These are phyloP conservation scores for Wickerhamiella cacticola DNA, from an alignment of 805 yeast genomes.

Conservation along the genomic window DNA sequence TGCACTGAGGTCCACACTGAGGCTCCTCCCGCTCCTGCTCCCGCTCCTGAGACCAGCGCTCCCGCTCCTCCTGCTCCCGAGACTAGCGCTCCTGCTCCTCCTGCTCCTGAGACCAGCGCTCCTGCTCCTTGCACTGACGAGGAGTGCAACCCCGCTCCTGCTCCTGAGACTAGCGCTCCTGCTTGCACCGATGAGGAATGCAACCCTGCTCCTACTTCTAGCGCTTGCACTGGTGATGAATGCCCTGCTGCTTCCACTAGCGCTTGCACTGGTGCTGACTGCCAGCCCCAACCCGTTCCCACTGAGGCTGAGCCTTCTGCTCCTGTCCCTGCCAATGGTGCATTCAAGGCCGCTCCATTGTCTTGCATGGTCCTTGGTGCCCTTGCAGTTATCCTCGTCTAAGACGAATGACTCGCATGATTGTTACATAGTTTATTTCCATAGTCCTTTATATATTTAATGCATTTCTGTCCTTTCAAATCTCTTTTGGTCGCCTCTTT, in stretches of 20 bases:
- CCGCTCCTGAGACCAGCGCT: neutral
- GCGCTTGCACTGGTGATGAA: neutral
- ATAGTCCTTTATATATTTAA: conserved; percentile 5
- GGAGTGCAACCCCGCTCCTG: neutral
- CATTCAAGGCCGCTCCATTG: conserved; percentile 7
- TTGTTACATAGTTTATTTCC: conserved; percentile 2
- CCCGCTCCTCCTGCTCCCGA: neutral
- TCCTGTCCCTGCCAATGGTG: conserved; percentile 3
- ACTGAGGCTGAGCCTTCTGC: neutral
- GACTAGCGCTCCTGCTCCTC: neutral
- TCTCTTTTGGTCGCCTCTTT: neutral
- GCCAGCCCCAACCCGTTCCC: neutral
- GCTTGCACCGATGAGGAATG: neutral
- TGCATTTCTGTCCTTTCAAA: conserved; percentile 5
- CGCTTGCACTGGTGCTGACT: neutral
- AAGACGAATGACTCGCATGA: neutral
- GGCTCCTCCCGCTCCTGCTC: neutral
- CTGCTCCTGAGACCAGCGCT: neutral
- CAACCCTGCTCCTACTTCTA: neutral
- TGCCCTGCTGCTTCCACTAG: neutral
- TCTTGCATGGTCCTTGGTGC: conserved; percentile 3
- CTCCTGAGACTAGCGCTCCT: neutral
- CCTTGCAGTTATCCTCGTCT: neutral
- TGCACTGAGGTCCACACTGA: neutral
- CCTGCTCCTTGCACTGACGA: neutral